Conservation (phyloP, 2,329 filamentous ascomycete species). For the Purpureocillium takamizusanense region DNA sequence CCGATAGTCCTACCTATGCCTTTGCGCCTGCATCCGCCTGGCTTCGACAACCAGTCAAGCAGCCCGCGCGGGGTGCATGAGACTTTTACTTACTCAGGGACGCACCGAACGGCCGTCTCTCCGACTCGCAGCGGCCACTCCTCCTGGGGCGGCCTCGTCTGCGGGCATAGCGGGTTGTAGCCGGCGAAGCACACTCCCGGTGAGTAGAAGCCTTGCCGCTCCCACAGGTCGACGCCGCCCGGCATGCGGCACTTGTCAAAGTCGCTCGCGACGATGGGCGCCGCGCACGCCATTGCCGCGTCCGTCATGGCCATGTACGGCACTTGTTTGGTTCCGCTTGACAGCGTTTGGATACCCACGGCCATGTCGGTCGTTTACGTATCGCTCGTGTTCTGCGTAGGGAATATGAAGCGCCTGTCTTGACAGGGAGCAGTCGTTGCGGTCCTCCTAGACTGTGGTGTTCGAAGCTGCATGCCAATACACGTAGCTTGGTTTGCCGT, state of each 20-base stretch:
- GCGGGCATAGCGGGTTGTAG: slow-evolving; percentile 16
- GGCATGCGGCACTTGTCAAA: slow-evolving; percentile 13
- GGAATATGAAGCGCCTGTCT: no score
- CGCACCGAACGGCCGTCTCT: slow-evolving; percentile 18
- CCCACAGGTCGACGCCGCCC: slow-evolving; percentile 14
- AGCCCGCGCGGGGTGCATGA: no score
- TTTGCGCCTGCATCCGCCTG: no score
- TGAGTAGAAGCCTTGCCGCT: slow-evolving; percentile 17
- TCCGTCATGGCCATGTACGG: slow-evolving; percentile 15
- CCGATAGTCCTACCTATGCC: no score
- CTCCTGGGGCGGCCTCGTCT: slow-evolving; percentile 8
- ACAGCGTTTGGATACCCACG: slow-evolving; percentile 7
- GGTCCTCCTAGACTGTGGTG: no score
- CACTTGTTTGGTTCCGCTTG: slow-evolving; percentile 6
- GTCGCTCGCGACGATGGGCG: slow-evolving; percentile 11
- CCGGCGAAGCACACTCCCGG: slow-evolving; percentile 19
- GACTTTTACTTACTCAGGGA: slow-evolving; percentile 12
- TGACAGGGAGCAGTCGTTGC: no score
- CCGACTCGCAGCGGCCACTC: slow-evolving; percentile 12
- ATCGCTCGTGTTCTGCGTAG: no score
- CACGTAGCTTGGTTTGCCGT: no score
- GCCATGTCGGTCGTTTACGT: not conserved
- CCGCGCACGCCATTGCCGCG: slow-evolving; percentile 10
- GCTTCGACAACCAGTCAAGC: no score
- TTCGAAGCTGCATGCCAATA: no score